Evolutionary conservation across 2,329 filamentous ascomycete species (phyloP).

Genomic region (Alternaria arbusti): DNA sequence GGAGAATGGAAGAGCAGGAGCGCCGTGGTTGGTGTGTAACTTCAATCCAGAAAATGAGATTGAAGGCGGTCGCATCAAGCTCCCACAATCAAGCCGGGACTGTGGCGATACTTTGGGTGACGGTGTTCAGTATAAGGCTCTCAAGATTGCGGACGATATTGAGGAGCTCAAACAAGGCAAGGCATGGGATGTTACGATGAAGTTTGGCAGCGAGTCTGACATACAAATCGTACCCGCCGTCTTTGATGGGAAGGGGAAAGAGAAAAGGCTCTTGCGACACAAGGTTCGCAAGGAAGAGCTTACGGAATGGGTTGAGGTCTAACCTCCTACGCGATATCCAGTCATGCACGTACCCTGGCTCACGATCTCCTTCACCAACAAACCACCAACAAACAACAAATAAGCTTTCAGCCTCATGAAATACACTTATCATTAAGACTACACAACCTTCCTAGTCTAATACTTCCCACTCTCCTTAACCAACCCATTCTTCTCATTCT

Average conservation of each 20-base stretch:
- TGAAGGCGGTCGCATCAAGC: neutral
- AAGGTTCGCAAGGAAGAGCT: neutral
- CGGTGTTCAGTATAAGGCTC: neutral
- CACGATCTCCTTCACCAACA: neutral
- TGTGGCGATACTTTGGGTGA: neutral
- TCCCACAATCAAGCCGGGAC: neutral
- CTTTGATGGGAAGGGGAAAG: neutral
- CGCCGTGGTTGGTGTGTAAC: neutral
- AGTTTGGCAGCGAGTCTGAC: neutral
- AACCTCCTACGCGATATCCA: neutral
- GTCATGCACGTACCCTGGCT: fast-evolving
- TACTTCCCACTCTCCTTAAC: slow-evolving; percentile 55
- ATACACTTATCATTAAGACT: neutral
- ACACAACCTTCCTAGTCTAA: neutral
- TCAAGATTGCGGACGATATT: neutral
- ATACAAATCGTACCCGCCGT: neutral
- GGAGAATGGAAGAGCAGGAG: neutral
- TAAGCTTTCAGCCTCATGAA: neutral
- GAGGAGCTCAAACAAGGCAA: neutral
- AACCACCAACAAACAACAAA: neutral
- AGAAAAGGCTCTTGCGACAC: neutral
- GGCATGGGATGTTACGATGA: neutral
- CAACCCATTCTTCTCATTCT: slow-evolving; percentile 63
- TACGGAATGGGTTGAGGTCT: neutral
- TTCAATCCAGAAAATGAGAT: neutral